Evolutionary conservation across 169 alveolate species (phyloP).

Genomic region (Plasmodium relictum): DNA sequence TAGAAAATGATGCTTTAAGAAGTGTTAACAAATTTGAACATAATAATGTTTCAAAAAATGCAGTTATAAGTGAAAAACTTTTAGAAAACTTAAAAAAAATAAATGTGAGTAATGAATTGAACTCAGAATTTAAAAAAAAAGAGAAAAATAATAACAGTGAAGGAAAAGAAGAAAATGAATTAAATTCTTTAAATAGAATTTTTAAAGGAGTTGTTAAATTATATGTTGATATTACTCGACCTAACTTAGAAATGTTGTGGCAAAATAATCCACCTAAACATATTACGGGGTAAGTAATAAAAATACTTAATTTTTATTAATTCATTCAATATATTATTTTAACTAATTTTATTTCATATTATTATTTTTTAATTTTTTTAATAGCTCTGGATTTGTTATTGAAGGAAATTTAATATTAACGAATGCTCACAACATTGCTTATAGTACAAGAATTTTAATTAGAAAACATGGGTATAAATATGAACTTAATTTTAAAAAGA

Average conservation of each 20-base stretch:
- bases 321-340: background rate
- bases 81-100: background rate
- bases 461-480: slow-evolving; percentile 86
- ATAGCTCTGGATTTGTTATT: slow-evolving; percentile 88
- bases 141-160: background rate
- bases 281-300: slow-evolving; percentile 82
- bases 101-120: background rate
- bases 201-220: slow-evolving; percentile 87
- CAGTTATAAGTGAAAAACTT: slow-evolving; percentile 10
- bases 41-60: background rate
- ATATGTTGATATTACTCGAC: slow-evolving; percentile 88
- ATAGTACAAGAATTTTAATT: slow-evolving; percentile 86
- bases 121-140: background rate
- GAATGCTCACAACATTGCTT: slow-evolving; percentile 90
- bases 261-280: slow-evolving; percentile 87
- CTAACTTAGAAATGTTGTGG: slow-evolving; percentile 89
- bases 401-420: slow-evolving; percentile 84
- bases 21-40: background rate
- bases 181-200: slow-evolving; percentile 46
- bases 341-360: too few relatives aligned
- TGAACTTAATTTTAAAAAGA: background rate
- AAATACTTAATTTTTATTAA: background rate
- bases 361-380: background rate
- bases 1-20: background rate
- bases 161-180: background rate